A percentile compares a stretch with the other conserved stretches of the same genome.
phyloP scores from a whole-genome alignment of 768 basidiomycete species.

The Lactarius sp. region DNA sequence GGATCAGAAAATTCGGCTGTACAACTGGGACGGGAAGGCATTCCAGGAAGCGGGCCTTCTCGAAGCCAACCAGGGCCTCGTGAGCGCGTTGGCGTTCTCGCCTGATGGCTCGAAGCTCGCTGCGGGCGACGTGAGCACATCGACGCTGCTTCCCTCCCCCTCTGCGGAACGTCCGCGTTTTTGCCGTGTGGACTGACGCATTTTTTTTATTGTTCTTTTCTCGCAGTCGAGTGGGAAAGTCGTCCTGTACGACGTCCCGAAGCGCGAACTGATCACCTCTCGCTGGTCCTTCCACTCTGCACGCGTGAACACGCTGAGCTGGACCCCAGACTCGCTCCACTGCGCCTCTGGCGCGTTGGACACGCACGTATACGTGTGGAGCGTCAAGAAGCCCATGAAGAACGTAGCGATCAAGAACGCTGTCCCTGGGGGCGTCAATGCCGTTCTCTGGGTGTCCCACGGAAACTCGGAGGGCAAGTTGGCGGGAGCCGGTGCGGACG shows the following conservation, averaged over 20 bases:
- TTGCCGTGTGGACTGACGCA: background rate
- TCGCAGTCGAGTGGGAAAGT: constrained; percentile 76
- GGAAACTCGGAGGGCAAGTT: constrained; percentile 40
- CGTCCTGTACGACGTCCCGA: constrained; percentile 64
- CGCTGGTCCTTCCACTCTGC: constrained; percentile 87
- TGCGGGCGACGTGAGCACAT: constrained; percentile 75
- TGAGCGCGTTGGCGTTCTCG: constrained; percentile 76
- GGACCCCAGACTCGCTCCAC: constrained; percentile 68
- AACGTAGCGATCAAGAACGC: constrained; percentile 85
- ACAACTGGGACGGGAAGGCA: constrained; percentile 63
- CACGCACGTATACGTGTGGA: constrained; percentile 88
- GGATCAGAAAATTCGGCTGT: constrained; percentile 73
- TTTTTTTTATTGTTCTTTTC: background rate
- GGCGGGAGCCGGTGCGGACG: constrained; percentile 76
- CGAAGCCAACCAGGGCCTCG: constrained; percentile 62
- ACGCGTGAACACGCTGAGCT: constrained; percentile 72
- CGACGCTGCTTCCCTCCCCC: too few relatives aligned
- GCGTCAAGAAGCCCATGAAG: constrained; percentile 60
- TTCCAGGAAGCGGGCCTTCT: constrained; percentile 53
- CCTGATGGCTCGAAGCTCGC: constrained; percentile 71
- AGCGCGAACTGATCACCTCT: constrained; percentile 65
- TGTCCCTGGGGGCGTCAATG: constrained; percentile 76
- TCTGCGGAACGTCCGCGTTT: too few relatives aligned
- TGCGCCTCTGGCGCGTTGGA: constrained; percentile 90
- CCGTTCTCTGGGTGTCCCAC: constrained; percentile 69